Evolutionary conservation across 768 basidiomycete genomes (phyloP), one percentile per base, ranked within the genome.

Genomic region (Tulasnella sp.): DNA sequence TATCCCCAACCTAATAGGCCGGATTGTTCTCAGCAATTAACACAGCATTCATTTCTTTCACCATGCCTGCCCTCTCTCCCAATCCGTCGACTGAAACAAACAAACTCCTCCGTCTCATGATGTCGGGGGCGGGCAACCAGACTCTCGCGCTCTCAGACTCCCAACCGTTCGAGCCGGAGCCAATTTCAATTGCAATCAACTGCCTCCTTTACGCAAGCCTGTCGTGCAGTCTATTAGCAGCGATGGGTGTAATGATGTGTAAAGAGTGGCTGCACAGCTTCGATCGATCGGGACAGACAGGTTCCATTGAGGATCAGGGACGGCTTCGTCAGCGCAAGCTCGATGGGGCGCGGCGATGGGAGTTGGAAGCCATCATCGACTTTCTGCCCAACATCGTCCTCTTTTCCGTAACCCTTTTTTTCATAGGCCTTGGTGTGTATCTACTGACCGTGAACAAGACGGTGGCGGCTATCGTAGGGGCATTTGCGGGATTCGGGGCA

Each of bases 251-350:
- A 9, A 58, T 77, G 56, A 62, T 77, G 56, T 36, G 48, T 18
- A 77, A 77, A 38, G 46, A 77, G 40, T 77, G 76, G 76, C 76
- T 77, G 18, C 74, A 75, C 12, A 68, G 62, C 62, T 68, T 68
- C 36, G 76, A 48, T 24, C 76, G 68, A 10, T 58, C 48, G 5
- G 76, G 76, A 14, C 76, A 62, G 38, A 71, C 56, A 34, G 76
- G 56, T 31, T 7, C 52, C 27, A 39, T 21, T n/a, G 34, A 62
- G 36, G 48, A 36, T 31, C 76, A 62, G 27, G 46, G 46, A 31
- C 27, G 46, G 46, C 16, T 48, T n/a, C 18, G 76, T 21, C 36
- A 48, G 58, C 39, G 36, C 31, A 77, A 77, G 58, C 71, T 77
- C 58, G n/a, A 39, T 21, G 76, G 76, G 19, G 56, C 42, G 1